Percentiles rank a stretch among this genome's conserved stretches.
Conservation (phyloP, 2,329 filamentous ascomycete species). For the Aspergillus piperis region DNA sequence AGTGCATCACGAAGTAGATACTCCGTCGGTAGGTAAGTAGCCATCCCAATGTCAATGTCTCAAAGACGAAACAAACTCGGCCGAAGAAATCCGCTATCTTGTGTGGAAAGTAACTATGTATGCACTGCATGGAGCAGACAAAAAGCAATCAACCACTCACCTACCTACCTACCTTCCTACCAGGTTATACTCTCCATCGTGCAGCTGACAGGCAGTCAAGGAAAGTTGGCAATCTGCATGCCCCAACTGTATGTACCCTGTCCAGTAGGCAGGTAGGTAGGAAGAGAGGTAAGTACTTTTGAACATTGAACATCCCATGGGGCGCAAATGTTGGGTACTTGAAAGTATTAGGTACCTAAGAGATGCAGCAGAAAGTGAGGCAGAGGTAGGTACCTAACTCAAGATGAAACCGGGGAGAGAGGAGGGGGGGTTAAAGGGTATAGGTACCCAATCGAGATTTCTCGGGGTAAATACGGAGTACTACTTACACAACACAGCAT, state of each 20-base stretch:
- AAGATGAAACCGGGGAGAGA: background rate
- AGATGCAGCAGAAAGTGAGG: background rate
- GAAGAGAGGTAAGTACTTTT: background rate
- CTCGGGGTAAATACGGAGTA: background rate
- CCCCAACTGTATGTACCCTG: background rate
- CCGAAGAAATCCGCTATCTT: background rate
- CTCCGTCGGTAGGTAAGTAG: background rate
- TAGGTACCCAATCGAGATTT: conserved; percentile 1
- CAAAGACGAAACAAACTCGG: background rate
- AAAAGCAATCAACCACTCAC: background rate
- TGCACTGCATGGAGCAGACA: background rate
- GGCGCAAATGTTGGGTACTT: background rate
- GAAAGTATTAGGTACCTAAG: background rate
- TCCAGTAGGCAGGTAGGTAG: background rate
- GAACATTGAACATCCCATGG: background rate
- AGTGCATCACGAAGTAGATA: no score
- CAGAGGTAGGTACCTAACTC: conserved; percentile 3
- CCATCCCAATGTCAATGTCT: background rate
- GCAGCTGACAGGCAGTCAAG: no score
- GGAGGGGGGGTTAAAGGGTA: no score
- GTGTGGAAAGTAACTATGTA: background rate
- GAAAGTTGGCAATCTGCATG: no score
- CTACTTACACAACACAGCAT: no score
- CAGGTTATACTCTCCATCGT: no score
- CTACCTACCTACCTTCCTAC: background rate